Conservation (phyloP, 2,329 filamentous ascomycete genomes). For the Claviceps quebecensis region DNA sequence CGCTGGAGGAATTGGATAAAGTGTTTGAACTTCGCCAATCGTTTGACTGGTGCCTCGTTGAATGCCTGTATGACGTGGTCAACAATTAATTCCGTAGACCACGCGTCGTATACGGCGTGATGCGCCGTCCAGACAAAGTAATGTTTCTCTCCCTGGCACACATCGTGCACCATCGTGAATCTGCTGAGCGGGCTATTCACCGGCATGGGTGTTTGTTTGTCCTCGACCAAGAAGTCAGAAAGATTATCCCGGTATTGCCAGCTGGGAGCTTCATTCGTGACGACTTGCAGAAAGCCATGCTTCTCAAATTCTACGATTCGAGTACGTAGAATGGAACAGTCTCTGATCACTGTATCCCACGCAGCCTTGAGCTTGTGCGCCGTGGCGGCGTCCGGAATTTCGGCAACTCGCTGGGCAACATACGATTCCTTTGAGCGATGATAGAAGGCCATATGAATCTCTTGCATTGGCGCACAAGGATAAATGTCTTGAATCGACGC, state of each 20-base stretch:
- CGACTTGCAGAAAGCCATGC: slow-evolving; percentile 9
- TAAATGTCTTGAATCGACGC: slow-evolving; percentile 9
- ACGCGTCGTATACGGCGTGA: slow-evolving; percentile 38
- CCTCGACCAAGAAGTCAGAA: not conserved
- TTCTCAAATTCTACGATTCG: slow-evolving; percentile 7
- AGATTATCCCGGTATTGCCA: slow-evolving; percentile 1
- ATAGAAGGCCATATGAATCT: slow-evolving; percentile 10
- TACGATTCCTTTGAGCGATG: slow-evolving; percentile 7
- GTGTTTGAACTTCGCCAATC: slow-evolving; percentile 15
- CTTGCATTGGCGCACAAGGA: slow-evolving; percentile 12
- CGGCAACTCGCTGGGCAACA: slow-evolving; percentile 7
- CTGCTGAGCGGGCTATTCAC: slow-evolving; percentile 8
- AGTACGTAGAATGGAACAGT: slow-evolving; percentile 7
- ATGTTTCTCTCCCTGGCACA: not conserved
- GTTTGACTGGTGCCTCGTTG: not conserved
- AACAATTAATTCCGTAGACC: slow-evolving; percentile 28
- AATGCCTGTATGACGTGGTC: slow-evolving; percentile 8
- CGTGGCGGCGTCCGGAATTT: slow-evolving; percentile 5
- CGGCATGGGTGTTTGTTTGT: slow-evolving; percentile 6
- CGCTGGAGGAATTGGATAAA: slow-evolving; percentile 29
- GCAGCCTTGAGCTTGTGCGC: slow-evolving; percentile 4
- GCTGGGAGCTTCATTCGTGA: not conserved
- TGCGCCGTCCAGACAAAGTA: slow-evolving; percentile 11
- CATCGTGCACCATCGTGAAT: slow-evolving; percentile 5
- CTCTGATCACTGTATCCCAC: slow-evolving; percentile 8